Conservation (phyloP, 345 rosid species). For the Brassica cretica region DNA sequence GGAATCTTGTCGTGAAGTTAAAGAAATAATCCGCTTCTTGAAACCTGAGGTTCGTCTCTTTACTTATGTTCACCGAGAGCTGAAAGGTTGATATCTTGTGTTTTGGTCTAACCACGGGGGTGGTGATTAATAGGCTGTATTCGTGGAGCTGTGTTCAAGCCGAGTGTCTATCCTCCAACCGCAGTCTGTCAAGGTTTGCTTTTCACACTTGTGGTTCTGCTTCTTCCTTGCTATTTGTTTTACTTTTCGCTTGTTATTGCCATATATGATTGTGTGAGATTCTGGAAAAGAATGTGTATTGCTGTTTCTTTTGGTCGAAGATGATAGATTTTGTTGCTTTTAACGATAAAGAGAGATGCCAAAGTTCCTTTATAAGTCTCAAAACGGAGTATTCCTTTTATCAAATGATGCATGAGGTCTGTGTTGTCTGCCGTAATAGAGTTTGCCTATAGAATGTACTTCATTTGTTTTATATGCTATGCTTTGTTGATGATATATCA, state of each 20-base stretch:
- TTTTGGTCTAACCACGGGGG: neutral
- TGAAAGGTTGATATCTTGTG: slow-evolving; percentile 18
- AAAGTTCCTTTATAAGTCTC: neutral
- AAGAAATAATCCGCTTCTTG: slow-evolving; percentile 69
- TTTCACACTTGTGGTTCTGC: slow-evolving; percentile 8
- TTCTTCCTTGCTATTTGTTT: slow-evolving; percentile 9
- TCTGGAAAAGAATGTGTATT: neutral
- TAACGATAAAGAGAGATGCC: neutral
- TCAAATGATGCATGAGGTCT: slow-evolving; percentile 10
- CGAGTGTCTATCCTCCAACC: slow-evolving; percentile 74
- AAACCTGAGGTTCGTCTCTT: slow-evolving; percentile 80
- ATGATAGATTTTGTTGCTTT: neutral
- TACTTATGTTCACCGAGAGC: slow-evolving; percentile 15
- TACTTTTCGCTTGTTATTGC: neutral
- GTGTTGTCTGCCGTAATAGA: neutral
- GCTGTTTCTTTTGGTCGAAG: slow-evolving; percentile 11
- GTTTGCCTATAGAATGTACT: neutral
- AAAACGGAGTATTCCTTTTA: slow-evolving; percentile 2
- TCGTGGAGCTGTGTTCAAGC: slow-evolving; percentile 89
- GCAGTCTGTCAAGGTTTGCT: slow-evolving; percentile 73
- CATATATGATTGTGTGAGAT: neutral
- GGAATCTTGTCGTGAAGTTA: slow-evolving; percentile 55
- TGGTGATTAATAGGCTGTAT: slow-evolving; percentile 63
- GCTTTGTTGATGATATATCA: slow-evolving; percentile 21
- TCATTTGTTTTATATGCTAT: slow-evolving; percentile 14